These are phyloP conservation scores for Viola pubescens DNA, from an alignment of 441 rosid genomes.

Conservation along the genomic window DNA sequence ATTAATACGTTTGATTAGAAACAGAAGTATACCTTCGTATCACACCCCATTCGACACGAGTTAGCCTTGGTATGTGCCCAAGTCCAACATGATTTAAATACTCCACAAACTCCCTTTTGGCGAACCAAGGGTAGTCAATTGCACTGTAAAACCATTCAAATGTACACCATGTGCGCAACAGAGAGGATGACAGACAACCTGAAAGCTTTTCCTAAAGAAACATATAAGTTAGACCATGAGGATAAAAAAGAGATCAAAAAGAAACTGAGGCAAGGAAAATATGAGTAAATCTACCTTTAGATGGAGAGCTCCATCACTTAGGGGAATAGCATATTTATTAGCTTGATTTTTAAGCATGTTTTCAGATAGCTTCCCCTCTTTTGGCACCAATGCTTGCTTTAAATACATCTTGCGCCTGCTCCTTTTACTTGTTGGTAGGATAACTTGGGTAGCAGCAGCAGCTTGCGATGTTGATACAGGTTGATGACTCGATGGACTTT, in stretches of 20 bases:
- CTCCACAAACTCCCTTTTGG: conserved; percentile 84
- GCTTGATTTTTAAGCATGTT: conserved; percentile 28
- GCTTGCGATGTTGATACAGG: conserved; percentile 32
- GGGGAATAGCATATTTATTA: conserved; percentile 19
- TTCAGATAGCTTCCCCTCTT: conserved; percentile 35
- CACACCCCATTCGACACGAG: conserved; percentile 98
- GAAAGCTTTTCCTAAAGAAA: conserved; percentile 61
- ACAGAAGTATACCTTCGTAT: conserved; percentile 59
- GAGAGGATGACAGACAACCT: conserved; percentile 50
- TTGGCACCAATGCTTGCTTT: conserved; percentile 33
- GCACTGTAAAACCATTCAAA: conserved; percentile 99
- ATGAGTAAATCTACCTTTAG: conserved; percentile 39
- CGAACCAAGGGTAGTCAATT: conserved; percentile 98
- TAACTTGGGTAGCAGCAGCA: conserved; percentile 35
- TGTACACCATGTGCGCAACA: conserved; percentile 76
- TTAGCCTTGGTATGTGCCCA: conserved; percentile 82
- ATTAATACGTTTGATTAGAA: not conserved
- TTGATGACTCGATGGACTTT: conserved; percentile 27
- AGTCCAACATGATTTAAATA: conserved; percentile 93
- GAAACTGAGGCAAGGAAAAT: conserved; percentile 3
- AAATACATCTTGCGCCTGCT: conserved; percentile 62
- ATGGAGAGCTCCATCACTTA: conserved; percentile 28
- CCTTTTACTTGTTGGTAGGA: conserved; percentile 35
- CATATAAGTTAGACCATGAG: conserved; percentile 4
- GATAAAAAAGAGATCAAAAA: not conserved